Base-by-base conservation (phyloP, 345 rosid genomes). In the Rhizophora apiculata region DNA sequence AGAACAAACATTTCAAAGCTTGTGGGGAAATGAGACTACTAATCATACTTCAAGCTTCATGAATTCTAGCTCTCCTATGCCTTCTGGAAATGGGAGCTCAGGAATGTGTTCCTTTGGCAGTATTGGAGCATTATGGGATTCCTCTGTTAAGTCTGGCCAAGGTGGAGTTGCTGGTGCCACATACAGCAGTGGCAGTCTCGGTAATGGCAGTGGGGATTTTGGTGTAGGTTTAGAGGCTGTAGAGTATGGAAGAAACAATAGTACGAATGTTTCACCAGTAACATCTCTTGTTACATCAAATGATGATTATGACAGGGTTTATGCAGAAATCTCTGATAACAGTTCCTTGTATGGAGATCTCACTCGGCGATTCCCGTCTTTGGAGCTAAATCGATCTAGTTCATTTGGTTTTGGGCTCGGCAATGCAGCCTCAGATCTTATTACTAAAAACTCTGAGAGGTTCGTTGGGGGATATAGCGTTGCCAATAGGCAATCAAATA, bases 91-190 rank as follows among this genome's bases (percentile, higher is more conserved):
- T 71, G 92, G 86, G 71, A 88, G 74, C 75, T 78, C 82, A 26
- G 88, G 89, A 65, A 71, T 75, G 68, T 72, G 80, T 76, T 78
- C 89, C 30, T 78, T 83, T 55, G 87, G 89, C 65, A 79, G 80
- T 76, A 78, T 77, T 27, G 96, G 92, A 67, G 82, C 81, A 58
- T 81, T 80, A 62, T 84, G 95, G 97, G 88, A 81, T 77, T 78
- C 83, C 54, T 65, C 85, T 63, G 37, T 78, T 39, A 68, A 61
- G 61, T 70, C 85, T 19, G 70, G 66, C 46, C 88, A 69, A 55
- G 81, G 81, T 56, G 82, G 75, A 55, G 84, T 61, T 65, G 54
- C 63, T 68, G 76, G 79, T 53, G 62, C 81, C 68, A 65, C 64
- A 27, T 75, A 79, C 56, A 74, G 79, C 39, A 76, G 62, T 55